Evolutionary conservation across 2,329 filamentous ascomycete genomes (phyloP), one percentile per base, ranked within the genome.

Genomic region (Fusarium sp.): DNA sequence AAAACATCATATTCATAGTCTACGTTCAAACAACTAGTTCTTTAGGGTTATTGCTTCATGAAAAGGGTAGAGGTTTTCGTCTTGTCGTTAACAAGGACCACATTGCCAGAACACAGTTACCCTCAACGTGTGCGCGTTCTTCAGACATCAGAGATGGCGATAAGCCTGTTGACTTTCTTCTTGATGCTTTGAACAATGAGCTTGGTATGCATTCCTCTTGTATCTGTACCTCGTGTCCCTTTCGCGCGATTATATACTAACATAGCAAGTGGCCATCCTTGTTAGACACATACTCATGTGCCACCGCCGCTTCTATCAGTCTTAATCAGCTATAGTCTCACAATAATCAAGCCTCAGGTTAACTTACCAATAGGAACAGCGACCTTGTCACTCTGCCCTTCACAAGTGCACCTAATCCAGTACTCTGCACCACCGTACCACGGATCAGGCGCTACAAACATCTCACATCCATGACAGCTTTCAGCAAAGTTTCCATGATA

Each of bases 201-300:
- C 41, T 17, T 6, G 15, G n/a, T 44, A 11, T 18, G 13, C 4
- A n/a, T 42, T 15, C 22, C 39, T 10, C 10, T 41, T n/a, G 8
- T 22, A n/a, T n/a, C 22, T 6, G 39, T n/a, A 15, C 4, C 13
- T n/a, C 39, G 13, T 41, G 39, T 17, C n/a, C 11, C 42, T 17
- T 13, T 7, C 6, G 9, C n/a, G 3, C n/a, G 17, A 3, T 2
- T 2, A 6, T 24, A 9, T 2, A 38, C 12, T 5, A 60, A 53
- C 58, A 61, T 1, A 28, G 14, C 28, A 62, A 28, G 30, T 57
- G 38, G 0, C 66, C 66, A 20, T 51, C 20, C 8, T 69, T 54
- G 1, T 69, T 69, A 4, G 51, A 32, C 8, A 69, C 65, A 45
- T 69, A 69, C 9, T 54, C 56, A 4, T 69, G 66, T 1, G 66